A percentile compares a stretch with the other conserved stretches of the same genome.
Evolutionary conservation across 345 rosid genomes (phyloP).

Genomic region (Cardamine chenopodiifolia): DNA sequence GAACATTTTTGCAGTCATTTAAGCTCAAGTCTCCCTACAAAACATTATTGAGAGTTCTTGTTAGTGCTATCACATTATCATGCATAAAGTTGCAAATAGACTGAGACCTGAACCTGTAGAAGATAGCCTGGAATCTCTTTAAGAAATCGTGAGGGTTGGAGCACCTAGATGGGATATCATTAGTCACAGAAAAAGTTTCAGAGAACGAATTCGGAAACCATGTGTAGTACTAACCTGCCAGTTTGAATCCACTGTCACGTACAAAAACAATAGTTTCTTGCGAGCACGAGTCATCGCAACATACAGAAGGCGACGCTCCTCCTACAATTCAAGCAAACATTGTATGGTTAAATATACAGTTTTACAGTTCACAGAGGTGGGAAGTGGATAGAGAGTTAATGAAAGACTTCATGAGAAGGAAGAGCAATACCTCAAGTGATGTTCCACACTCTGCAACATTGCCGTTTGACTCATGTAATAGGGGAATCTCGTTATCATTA

Average conservation of each 20-base stretch:
- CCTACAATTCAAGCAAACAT: conserved; percentile 53
- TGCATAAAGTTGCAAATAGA: conserved; percentile 18
- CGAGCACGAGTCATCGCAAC: conserved; percentile 99
- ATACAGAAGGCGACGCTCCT: conserved; percentile 85
- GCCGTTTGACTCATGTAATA: conserved; percentile 69
- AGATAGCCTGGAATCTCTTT: conserved; percentile 88
- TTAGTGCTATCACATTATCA: conserved; percentile 19
- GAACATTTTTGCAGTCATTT: conserved; percentile 47
- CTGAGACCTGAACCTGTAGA: conserved; percentile 61
- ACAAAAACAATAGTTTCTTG: conserved; percentile 74
- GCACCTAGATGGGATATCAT: conserved; percentile 56
- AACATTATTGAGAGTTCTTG: conserved; percentile 1
- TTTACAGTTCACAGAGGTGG: conserved; percentile 16
- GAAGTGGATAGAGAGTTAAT: conserved; percentile 10
- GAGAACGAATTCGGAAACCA: conserved; percentile 22
- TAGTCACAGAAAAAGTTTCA: conserved; percentile 32
- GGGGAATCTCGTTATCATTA: conserved; percentile 93
- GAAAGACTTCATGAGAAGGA: conserved; percentile 10
- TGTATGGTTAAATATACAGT: no score
- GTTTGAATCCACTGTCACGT: conserved; percentile 75
- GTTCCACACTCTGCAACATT: conserved; percentile 54
- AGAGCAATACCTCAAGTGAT: conserved; percentile 64
- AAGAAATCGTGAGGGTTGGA: conserved; percentile 92
- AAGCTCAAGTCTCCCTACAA: conserved; percentile 58
- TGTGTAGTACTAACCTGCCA: conserved; percentile 75